phyloP scores from a whole-genome alignment of 2,329 filamentous ascomycete genomes.

The Emericellopsis cladophorae region DNA sequence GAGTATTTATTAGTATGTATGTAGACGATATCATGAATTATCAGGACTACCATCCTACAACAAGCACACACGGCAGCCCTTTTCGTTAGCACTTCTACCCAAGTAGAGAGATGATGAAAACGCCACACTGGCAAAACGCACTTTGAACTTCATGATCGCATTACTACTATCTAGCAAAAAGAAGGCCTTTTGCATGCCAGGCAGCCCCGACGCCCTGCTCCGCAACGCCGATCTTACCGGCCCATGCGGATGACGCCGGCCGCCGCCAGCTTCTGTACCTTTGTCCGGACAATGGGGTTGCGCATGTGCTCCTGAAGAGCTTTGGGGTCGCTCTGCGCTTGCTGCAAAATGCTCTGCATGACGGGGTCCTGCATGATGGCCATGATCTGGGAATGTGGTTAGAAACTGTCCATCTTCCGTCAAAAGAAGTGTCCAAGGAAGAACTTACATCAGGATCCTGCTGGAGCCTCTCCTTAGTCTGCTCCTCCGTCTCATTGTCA shows the following conservation, averaged over 20 bases:
- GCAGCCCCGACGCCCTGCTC: too few relatives aligned
- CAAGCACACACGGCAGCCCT: too few relatives aligned
- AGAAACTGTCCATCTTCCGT: slow-evolving; percentile 6
- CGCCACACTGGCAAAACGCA: background rate
- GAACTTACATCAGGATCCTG: slow-evolving; percentile 74
- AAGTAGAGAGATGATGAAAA: too few relatives aligned
- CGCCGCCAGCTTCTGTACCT: slow-evolving; percentile 90
- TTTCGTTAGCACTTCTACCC: too few relatives aligned
- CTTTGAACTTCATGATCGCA: background rate
- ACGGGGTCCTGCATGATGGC: slow-evolving; percentile 86
- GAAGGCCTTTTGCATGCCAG: too few relatives aligned
- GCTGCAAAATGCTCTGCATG: slow-evolving; percentile 95
- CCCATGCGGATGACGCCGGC: slow-evolving; percentile 83
- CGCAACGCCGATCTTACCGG: slow-evolving; percentile 6
- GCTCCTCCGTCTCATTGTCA: slow-evolving; percentile 90
- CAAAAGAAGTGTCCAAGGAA: background rate
- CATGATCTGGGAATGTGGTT: slow-evolving; percentile 50
- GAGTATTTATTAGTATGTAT: too few relatives aligned
- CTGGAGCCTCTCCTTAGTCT: slow-evolving; percentile 84
- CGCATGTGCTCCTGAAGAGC: slow-evolving; percentile 96
- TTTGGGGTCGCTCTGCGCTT: slow-evolving; percentile 85
- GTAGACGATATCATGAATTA: too few relatives aligned
- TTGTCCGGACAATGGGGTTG: slow-evolving; percentile 71
- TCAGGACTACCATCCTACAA: too few relatives aligned
- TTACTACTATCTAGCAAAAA: background rate